phyloP scores from a whole-genome alignment of 2,329 filamentous ascomycete species.

The Colletotrichum sojae region DNA sequence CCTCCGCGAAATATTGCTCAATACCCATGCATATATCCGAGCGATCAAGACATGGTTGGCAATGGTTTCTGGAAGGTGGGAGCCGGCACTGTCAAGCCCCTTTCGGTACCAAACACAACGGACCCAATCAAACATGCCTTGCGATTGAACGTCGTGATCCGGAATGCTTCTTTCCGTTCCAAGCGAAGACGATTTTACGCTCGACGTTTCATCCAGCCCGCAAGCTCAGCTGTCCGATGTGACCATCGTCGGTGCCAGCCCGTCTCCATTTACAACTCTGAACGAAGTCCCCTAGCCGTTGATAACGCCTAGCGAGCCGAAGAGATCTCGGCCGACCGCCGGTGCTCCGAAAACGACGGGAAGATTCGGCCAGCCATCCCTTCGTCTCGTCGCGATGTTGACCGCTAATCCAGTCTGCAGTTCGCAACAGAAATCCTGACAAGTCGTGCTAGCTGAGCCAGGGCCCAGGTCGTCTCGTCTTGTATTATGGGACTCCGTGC shows the following conservation, averaged over 20 bases:
- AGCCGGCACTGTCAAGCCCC: background rate
- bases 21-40: background rate
- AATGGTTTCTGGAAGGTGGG: slow-evolving; percentile 26
- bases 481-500: no score
- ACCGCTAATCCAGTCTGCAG: no score
- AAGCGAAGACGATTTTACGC: background rate
- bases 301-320: slow-evolving; percentile 16
- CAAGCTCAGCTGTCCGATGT: background rate
- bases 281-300: background rate
- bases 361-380: background rate
- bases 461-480: no score
- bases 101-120: background rate
- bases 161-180: slow-evolving; percentile 12
- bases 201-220: background rate
- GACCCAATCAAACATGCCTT: background rate
- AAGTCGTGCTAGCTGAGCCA: no score
- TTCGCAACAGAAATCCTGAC: no score
- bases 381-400: background rate
- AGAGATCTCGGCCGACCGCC: slow-evolving; percentile 24
- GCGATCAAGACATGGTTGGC: background rate
- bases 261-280: slow-evolving; percentile 3
- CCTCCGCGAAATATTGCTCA: background rate
- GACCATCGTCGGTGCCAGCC: slow-evolving; percentile 1
- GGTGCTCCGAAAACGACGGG: slow-evolving; percentile 14
- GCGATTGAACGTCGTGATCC: background rate